A percentile compares a stretch with the other conserved stretches of the same genome.
phyloP scores from a whole-genome alignment of 768 basidiomycete genomes.

The Neoboletus subvelutipes region DNA sequence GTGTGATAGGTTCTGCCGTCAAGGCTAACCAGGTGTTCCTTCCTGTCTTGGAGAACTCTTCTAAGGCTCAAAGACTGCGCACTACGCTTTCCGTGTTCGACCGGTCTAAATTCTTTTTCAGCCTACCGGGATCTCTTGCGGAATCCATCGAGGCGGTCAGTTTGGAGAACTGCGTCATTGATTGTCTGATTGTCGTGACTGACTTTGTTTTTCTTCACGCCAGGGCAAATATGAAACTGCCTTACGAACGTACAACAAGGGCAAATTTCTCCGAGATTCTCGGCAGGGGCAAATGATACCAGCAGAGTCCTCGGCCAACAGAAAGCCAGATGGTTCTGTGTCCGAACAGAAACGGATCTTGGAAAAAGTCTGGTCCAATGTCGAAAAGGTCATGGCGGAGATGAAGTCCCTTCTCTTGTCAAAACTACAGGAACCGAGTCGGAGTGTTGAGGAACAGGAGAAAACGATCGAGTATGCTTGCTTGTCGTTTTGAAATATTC shows the following conservation, averaged over 20 bases:
- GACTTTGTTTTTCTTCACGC: neutral
- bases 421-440: slow-evolving; percentile 77
- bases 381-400: slow-evolving; percentile 92
- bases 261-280: slow-evolving; percentile 84
- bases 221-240: slow-evolving; percentile 94
- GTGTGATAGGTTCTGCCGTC: slow-evolving; percentile 69
- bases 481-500: neutral
- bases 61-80: slow-evolving; percentile 89
- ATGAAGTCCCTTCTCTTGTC: slow-evolving; percentile 76
- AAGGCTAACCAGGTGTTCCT: slow-evolving; percentile 96
- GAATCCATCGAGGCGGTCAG: slow-evolving; percentile 87
- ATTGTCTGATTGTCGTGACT: neutral
- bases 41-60: slow-evolving; percentile 92
- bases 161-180: neutral
- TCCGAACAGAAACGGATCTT: slow-evolving; percentile 90
- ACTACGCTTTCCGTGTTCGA: slow-evolving; percentile 95
- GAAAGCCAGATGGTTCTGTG: slow-evolving; percentile 46
- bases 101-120: slow-evolving; percentile 97
- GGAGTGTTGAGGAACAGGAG: slow-evolving; percentile 91
- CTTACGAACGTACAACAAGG: slow-evolving; percentile 95
- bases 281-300: slow-evolving; percentile 86
- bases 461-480: slow-evolving; percentile 87
- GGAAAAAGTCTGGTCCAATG: slow-evolving; percentile 93
- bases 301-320: slow-evolving; percentile 60
- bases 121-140: slow-evolving; percentile 86